phyloP scores from a whole-genome alignment of 768 basidiomycete genomes.

The Galerina sulciceps region DNA sequence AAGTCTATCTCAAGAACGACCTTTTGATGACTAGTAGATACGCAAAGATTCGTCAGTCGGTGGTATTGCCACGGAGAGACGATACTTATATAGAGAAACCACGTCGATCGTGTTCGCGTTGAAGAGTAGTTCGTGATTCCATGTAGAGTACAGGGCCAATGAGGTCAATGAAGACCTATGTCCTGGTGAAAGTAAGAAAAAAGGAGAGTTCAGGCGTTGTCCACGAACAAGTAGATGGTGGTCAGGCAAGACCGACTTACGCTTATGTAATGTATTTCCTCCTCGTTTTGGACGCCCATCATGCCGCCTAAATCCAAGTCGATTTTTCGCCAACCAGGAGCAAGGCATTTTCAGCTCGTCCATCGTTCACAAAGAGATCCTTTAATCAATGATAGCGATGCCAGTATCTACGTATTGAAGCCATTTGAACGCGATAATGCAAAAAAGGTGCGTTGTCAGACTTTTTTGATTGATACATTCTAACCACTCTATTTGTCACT shows the following conservation, averaged over 20 bases:
- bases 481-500: slow-evolving; percentile 17
- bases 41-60: slow-evolving; percentile 42
- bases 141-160: slow-evolving; percentile 33
- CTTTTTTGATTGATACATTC: slow-evolving; percentile 12
- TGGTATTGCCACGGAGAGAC: slow-evolving; percentile 26
- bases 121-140: slow-evolving; percentile 60
- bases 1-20: slow-evolving; percentile 95
- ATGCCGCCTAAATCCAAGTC: slow-evolving; percentile 76
- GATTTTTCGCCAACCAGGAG: slow-evolving; percentile 87
- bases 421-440: slow-evolving; percentile 74
- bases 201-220: slow-evolving; percentile 19
- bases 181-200: slow-evolving; percentile 16
- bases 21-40: slow-evolving; percentile 93
- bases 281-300: slow-evolving; percentile 29
- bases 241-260: slow-evolving; percentile 32
- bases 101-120: slow-evolving; percentile 80
- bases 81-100: slow-evolving; percentile 89
- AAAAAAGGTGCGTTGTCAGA: slow-evolving; percentile 53
- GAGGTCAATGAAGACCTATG: slow-evolving; percentile 31
- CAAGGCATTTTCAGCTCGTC: slow-evolving; percentile 95
- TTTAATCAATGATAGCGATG: slow-evolving; percentile 90
- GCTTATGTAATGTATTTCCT: slow-evolving; percentile 38
- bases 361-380: slow-evolving; percentile 97
- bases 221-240: slow-evolving; percentile 30
- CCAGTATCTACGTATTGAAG: slow-evolving; percentile 88